Evolutionary conservation across 176 grass and related monocot species (phyloP).

Genomic region (Paspalum notatum): DNA sequence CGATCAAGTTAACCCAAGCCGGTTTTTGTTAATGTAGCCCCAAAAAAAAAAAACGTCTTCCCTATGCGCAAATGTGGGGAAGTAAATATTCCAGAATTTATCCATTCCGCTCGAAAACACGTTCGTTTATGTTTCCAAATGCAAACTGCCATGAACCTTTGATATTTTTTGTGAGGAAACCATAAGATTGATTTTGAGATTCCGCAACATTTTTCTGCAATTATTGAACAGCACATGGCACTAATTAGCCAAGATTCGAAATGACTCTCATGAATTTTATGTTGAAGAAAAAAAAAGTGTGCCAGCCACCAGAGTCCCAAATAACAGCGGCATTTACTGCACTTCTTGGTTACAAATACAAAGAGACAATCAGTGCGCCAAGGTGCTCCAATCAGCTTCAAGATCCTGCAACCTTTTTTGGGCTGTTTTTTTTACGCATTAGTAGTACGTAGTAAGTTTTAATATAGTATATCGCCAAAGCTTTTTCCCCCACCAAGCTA

Average conservation of each 20-base stretch:
- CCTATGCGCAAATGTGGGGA: too few relatives aligned
- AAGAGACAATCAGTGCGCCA: constrained; percentile 5
- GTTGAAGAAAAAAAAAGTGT: not conserved
- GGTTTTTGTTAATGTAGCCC: not conserved
- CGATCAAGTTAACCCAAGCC: not conserved
- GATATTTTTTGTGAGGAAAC: not conserved
- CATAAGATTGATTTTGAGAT: not conserved
- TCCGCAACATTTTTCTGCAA: not conserved
- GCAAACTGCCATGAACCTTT: not conserved
- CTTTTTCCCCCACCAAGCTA: too few relatives aligned
- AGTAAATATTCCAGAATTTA: too few relatives aligned
- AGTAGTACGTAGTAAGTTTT: not conserved
- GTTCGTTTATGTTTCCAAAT: not conserved
- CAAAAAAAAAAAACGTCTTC: too few relatives aligned
- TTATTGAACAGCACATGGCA: constrained; percentile 50
- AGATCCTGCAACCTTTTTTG: not conserved
- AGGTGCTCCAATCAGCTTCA: not conserved
- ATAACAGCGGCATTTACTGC: not conserved
- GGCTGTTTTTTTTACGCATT: not conserved
- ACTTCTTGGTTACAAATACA: not conserved
- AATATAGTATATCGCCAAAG: not conserved
- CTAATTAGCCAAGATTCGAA: constrained; percentile 39
- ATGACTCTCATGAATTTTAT: not conserved
- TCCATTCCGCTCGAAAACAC: not conserved
- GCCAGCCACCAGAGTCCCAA: not conserved